These are phyloP conservation scores for Ganoderma lucidum DNA, from an alignment of 1,284 basidiomycete genomes.

Conservation along the genomic window DNA sequence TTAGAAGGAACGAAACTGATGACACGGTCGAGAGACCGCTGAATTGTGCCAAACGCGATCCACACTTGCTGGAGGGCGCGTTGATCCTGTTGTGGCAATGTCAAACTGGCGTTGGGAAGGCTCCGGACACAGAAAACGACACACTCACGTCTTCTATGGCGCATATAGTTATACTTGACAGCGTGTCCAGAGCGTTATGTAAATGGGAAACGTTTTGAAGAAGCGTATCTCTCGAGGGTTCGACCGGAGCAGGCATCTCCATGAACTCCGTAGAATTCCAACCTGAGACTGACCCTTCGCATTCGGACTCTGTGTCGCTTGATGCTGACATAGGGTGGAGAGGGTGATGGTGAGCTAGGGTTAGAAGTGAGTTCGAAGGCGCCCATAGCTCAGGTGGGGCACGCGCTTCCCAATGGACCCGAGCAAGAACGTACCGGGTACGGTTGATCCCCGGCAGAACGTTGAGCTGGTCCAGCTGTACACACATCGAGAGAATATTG, in stretches of 20 bases:
- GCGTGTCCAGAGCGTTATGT: constrained; percentile 7
- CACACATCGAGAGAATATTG: neutral
- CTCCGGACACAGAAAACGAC: neutral
- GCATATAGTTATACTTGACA: constrained; percentile 33
- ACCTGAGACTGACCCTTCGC: constrained; percentile 19
- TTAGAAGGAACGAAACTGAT: neutral
- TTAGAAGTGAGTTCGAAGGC: neutral
- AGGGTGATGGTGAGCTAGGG: neutral
- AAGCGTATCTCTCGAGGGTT: neutral
- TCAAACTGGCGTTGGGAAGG: neutral
- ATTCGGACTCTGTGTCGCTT: constrained; percentile 44
- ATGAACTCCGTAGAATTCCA: constrained; percentile 33
- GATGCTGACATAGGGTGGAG: constrained; percentile 19
- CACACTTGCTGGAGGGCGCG: constrained; percentile 45
- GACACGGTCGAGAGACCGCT: constrained; percentile 44
- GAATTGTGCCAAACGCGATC: constrained; percentile 45
- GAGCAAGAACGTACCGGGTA: constrained; percentile 12
- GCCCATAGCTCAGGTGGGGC: neutral
- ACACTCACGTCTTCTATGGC: constrained; percentile 36
- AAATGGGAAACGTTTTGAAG: neutral
- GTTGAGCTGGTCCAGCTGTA: neutral
- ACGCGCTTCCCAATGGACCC: constrained; percentile 10
- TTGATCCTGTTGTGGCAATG: constrained; percentile 41
- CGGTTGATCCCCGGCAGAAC: neutral
- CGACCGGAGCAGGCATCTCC: constrained; percentile 18